These are phyloP conservation scores for Penicillium digitatum DNA, from an alignment of 2,329 filamentous ascomycete species.

Conservation along the genomic window DNA sequence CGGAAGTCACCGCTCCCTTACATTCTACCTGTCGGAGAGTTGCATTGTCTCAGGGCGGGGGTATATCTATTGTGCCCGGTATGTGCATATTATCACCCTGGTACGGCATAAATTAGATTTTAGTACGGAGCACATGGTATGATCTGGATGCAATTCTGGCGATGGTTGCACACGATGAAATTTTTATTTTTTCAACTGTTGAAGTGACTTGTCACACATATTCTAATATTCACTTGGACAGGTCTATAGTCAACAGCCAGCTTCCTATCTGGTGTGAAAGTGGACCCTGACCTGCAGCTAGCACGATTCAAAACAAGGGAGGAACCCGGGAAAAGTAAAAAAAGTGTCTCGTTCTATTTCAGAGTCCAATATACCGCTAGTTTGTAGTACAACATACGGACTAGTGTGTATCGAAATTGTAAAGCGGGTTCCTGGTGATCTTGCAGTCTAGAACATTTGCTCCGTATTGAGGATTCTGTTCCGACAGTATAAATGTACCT, in stretches of 20 bases:
- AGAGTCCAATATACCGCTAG: neutral
- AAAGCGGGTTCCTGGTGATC: constrained; percentile 10
- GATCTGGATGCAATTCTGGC: neutral
- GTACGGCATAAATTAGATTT: neutral
- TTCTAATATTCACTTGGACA: neutral
- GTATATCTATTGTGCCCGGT: neutral
- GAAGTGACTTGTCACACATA: neutral
- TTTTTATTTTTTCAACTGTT: neutral
- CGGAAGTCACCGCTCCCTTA: constrained; percentile 5
- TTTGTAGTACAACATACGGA: no score
- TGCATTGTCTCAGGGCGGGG: constrained; percentile 7
- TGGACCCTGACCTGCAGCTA: neutral
- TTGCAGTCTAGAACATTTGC: constrained; percentile 3
- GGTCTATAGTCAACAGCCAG: neutral
- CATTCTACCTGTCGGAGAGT: neutral
- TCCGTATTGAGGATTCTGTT: neutral
- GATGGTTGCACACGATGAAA: no score
- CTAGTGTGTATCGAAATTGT: neutral
- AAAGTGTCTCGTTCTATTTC: neutral
- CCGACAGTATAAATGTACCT: neutral
- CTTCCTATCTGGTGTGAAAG: constrained; percentile 6
- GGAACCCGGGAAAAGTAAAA: neutral
- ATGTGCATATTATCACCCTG: constrained; percentile 5
- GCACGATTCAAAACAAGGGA: constrained; percentile 4
- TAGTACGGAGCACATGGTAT: neutral